These are phyloP conservation scores for Paecilomyces dactylethromorphus DNA, from an alignment of 2,329 filamentous ascomycete genomes.

Conservation along the genomic window DNA sequence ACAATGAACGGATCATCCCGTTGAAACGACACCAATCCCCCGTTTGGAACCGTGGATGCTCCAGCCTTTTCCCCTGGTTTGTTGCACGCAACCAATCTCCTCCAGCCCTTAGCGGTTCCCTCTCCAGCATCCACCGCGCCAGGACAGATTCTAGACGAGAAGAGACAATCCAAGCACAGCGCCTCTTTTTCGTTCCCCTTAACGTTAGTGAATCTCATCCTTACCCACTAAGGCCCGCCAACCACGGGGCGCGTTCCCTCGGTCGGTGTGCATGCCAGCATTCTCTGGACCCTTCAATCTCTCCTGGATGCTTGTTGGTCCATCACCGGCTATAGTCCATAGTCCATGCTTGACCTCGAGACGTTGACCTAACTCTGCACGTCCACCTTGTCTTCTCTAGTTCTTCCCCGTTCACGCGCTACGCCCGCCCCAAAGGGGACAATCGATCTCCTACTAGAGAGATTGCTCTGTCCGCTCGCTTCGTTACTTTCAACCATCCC, in stretches of 20 bases:
- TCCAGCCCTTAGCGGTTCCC: background rate
- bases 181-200: background rate
- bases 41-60: background rate
- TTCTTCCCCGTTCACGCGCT: background rate
- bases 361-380: background rate
- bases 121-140: background rate
- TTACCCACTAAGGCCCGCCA: background rate
- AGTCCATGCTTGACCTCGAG: background rate
- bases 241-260: background rate
- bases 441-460: background rate
- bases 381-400: background rate
- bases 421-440: background rate
- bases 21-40: background rate
- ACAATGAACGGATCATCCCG: background rate
- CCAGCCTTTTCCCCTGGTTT: background rate
- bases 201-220: background rate
- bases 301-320: background rate
- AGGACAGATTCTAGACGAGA: background rate
- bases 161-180: background rate
- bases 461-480: conserved; percentile 18
- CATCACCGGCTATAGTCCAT: background rate
- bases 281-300: background rate
- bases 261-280: background rate
- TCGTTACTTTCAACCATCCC: background rate
- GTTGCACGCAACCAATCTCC: background rate